A percentile compares a stretch with the other conserved stretches of the same genome.
Conservation (phyloP, 176 grass and related monocot genomes). For the Leersia perrieri region DNA sequence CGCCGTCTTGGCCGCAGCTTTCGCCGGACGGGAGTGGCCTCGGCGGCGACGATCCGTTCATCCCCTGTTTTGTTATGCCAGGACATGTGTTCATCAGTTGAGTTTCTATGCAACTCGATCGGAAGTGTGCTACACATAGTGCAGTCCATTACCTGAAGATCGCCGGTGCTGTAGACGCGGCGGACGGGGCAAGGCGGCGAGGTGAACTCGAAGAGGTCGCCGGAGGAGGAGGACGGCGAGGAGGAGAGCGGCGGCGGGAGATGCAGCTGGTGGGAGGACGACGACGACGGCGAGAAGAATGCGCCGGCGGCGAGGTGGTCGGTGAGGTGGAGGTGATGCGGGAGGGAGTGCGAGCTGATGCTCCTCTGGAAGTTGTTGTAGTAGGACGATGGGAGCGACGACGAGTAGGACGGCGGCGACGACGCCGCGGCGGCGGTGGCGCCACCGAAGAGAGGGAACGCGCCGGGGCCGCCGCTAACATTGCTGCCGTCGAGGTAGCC, state of each 20-base stretch:
- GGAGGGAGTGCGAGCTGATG: slow-evolving; percentile 59
- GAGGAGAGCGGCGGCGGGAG: slow-evolving; percentile 40
- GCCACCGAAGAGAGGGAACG: slow-evolving; percentile 2
- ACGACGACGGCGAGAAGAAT: slow-evolving; percentile 34
- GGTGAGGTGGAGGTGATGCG: slow-evolving; percentile 31
- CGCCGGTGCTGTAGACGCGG: slow-evolving; percentile 80
- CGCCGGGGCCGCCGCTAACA: slow-evolving; percentile 15
- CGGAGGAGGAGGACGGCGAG: slow-evolving; percentile 61
- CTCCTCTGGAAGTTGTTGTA: slow-evolving; percentile 50
- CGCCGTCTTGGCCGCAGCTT: slow-evolving; percentile 41
- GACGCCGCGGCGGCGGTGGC: neutral
- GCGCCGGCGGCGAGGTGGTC: neutral
- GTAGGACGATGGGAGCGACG: slow-evolving; percentile 41
- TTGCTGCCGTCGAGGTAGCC: slow-evolving; percentile 39
- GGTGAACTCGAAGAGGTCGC: slow-evolving; percentile 61
- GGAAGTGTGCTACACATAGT: neutral
- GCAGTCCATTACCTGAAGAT: slow-evolving; percentile 58
- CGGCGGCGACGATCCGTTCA: slow-evolving; percentile 42
- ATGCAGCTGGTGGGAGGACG: slow-evolving; percentile 29
- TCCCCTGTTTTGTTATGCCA: slow-evolving; percentile 51
- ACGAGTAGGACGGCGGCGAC: slow-evolving; percentile 31
- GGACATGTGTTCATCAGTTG: neutral
- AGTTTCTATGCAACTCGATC: neutral
- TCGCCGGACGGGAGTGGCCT: slow-evolving; percentile 30
- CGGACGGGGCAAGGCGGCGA: slow-evolving; percentile 44